Base-by-base conservation (phyloP, 2,329 filamentous ascomycete species). In the Colletotrichum sp. region DNA sequence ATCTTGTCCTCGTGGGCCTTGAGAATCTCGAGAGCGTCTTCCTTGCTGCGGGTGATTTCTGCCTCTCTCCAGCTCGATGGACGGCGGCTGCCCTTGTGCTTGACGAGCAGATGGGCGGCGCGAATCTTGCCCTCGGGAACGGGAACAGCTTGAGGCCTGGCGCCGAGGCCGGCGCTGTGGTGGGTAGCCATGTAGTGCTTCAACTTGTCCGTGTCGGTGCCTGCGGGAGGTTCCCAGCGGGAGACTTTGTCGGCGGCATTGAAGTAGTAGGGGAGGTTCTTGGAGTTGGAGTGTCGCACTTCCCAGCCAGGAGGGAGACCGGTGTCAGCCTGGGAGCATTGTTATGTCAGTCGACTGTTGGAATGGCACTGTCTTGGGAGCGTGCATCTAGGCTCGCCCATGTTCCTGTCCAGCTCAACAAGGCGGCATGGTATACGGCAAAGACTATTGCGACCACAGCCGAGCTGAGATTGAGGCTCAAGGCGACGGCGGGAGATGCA, bases 201-300 rank as follows among this genome's bases (percentile, higher is more conserved):
- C 79, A 99, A 92, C 87, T 94, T 95, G 81, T 98, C 96, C 74
- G 95, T 95, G 87, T 99, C 95, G 80, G 96, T 97, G 78, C 93
- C 95, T 60, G 91, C 85, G 10, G 97, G 97, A 5, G 97, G 96
- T 84, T 99, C 97, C 97, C 97, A 99, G 87, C 95, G 92, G 78
- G 97, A 99, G 84, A 95, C 93, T 85, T 96, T 96, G 78, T 95
- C 95, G 80, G 87, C 88, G 62, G 94, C 89, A 87, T 98, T 98
- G 93, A 98, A 99, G 89, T 99, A 99, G 90, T 99, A 99, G 49
- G 97, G 97, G 44, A 99, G 94, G 87, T 98, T 98, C 89, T 98
- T 99, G 86, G 95, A 98, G 89, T 98, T 98, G 86, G 95, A 98
- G 88, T 98, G 95, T 85, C 97, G 95, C 83, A 99, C 95, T 88